A percentile compares a stretch with the other conserved stretches of the same genome.
Evolutionary conservation across 257 asterid species (phyloP).

Genomic region (Echites panduratus): DNA sequence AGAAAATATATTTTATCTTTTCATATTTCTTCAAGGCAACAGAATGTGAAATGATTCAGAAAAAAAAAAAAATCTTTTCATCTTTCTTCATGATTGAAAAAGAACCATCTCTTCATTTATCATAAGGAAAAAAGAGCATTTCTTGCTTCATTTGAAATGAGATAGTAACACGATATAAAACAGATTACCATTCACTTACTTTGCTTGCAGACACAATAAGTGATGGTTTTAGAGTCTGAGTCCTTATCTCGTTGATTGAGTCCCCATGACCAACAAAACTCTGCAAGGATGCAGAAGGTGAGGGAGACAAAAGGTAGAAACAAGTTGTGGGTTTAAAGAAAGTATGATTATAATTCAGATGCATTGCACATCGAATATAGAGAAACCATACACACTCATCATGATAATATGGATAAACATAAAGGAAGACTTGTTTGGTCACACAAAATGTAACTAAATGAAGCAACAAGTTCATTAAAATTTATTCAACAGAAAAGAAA

Average conservation of each 20-base stretch:
- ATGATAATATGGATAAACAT: background rate
- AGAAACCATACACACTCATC: background rate
- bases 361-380: background rate
- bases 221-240: constrained; percentile 86
- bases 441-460: background rate
- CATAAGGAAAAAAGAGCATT: too few species aligned
- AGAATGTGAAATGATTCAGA: background rate
- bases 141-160: too few species aligned
- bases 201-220: constrained; percentile 95
- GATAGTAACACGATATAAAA: constrained; percentile 1
- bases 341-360: background rate
- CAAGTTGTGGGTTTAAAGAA: background rate
- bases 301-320: background rate
- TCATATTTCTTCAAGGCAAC: background rate
- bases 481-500: background rate
- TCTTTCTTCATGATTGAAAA: background rate
- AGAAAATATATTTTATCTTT: background rate
- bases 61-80: background rate
- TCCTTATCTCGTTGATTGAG: constrained; percentile 85
- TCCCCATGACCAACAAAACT: constrained; percentile 97
- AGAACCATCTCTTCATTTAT: too few species aligned
- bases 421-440: constrained; percentile 1
- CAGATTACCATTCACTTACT: constrained; percentile 35
- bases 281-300: constrained; percentile 34
- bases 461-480: background rate